phyloP scores from a whole-genome alignment of 371 early-diverging fungal species.

The Blastocladiella emersonii region DNA sequence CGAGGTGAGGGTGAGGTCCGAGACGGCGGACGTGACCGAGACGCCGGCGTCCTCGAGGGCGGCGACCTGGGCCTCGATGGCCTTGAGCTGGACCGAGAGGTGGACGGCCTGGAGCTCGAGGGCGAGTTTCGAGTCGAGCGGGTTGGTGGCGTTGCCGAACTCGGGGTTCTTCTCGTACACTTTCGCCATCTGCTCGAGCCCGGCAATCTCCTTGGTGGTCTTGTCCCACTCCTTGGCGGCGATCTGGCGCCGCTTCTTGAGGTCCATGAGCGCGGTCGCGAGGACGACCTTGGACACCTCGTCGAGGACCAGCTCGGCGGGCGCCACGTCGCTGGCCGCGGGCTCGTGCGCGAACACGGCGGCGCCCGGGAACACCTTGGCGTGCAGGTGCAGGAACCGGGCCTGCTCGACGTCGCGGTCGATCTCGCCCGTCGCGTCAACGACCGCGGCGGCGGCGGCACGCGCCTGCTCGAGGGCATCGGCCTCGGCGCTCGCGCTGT shows the following conservation, averaged over 20 bases:
- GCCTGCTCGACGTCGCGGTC: conserved; percentile 1
- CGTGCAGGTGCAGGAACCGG: not conserved
- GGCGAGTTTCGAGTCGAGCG: not conserved
- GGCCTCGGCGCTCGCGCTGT: not conserved
- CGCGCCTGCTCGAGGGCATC: not conserved
- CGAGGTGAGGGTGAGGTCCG: not conserved
- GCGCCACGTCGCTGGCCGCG: not conserved
- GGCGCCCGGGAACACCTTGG: not conserved
- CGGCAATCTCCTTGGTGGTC: not conserved
- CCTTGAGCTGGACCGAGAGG: not conserved
- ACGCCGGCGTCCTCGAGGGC: not conserved
- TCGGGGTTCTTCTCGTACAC: conserved; percentile 6
- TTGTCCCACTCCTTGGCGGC: not conserved
- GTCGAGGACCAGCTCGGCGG: not conserved
- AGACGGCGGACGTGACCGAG: not conserved
- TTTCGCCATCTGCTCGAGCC: conserved; percentile 7
- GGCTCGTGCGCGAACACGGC: not conserved
- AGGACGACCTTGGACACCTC: not conserved
- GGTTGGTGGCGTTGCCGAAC: conserved; percentile 7
- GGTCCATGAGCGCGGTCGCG: not conserved
- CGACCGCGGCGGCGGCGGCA: not conserved
- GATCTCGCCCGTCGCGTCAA: not conserved
- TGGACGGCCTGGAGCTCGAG: not conserved
- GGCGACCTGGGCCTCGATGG: conserved; percentile 1
- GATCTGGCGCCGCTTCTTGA: not conserved